Evolutionary conservation across 2,329 filamentous ascomycete species (phyloP), one percentile per base, ranked within the genome.

Genomic region (Calonectria fujianensis): DNA sequence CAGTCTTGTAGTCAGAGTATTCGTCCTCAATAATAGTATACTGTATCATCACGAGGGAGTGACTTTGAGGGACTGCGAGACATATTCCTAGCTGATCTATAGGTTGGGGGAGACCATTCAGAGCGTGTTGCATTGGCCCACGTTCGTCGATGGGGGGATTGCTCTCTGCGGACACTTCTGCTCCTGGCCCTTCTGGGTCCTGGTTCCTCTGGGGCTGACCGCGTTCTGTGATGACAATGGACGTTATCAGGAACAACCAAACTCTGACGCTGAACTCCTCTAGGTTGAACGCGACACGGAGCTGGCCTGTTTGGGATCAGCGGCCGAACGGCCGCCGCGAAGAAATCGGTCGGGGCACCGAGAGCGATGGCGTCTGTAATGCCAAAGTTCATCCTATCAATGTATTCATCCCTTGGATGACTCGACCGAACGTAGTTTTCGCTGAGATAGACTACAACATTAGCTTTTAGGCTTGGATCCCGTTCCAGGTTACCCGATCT

Each of bases 201-300:
- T 7, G 51, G 51, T 29, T 54, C 51, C 8, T 54, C 51, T 13
- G 51, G 51, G 13, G 51, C 51, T 16, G 51, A 54, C 7, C 51
- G 51, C 51, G 51, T 16, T 32, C 51, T 29, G 27, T 54, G 51
- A 18, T 54, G 51, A 29, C 51, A 29, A 54, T 54, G 51, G 51
- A 54, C 14, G 27, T 32, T 18, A 9, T 54, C 51, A 14, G 51
- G 51, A 32, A 16, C 51, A 16, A 29, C 51, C 29, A 54, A 32
- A 20, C 16, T 54, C 29, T 54, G 51, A 16, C 51, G 51, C 51
- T 54, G 51, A 5, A 54, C 51, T 16, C 31, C 51, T 54, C 51
- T 54, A 16, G 51, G 51, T 24, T 54, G 51, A 18, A 54, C 51
- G 14, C 51, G 16, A 29, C 51, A 29, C 14, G 51, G 18, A 8